These are phyloP conservation scores for Ophiostoma australiae DNA, from an alignment of 2,329 filamentous ascomycete species.

Conservation along the genomic window DNA sequence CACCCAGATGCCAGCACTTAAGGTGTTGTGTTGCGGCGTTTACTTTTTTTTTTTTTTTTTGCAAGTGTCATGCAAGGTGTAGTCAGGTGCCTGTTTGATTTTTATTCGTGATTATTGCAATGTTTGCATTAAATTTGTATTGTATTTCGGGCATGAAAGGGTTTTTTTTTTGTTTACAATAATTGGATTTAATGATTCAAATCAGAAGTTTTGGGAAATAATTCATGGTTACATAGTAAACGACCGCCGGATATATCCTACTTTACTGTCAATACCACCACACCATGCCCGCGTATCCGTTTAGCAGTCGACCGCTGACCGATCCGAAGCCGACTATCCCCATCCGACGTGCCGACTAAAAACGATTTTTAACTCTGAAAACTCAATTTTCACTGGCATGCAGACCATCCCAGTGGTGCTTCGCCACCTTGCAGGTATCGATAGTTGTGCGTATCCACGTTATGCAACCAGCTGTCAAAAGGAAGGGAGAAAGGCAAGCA, in stretches of 20 bases:
- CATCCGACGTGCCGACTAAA: not conserved
- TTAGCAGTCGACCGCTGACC: too few relatives aligned
- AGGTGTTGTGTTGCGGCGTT: not conserved
- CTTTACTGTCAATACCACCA: too few relatives aligned
- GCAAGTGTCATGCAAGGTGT: not conserved
- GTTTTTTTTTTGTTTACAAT: too few relatives aligned
- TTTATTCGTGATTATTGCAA: not conserved
- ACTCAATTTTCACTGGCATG: not conserved
- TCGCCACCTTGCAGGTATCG: not conserved
- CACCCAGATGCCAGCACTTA: not conserved
- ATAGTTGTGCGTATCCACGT: not conserved
- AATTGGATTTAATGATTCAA: too few relatives aligned
- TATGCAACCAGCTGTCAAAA: not conserved
- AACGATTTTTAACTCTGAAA: not conserved
- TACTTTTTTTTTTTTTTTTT: not conserved
- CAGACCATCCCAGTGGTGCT: not conserved
- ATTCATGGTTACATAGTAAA: too few relatives aligned
- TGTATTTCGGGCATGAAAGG: too few relatives aligned
- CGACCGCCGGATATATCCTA: too few relatives aligned
- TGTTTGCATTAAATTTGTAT: not conserved
- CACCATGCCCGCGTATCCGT: too few relatives aligned
- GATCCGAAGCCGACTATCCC: too few relatives aligned
- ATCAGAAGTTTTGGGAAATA: too few relatives aligned
- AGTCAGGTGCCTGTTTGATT: not conserved
- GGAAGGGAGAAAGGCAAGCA: not conserved